These are phyloP conservation scores for Apiospora phragmitis DNA, from an alignment of 2,329 filamentous ascomycete species.

Conservation along the genomic window DNA sequence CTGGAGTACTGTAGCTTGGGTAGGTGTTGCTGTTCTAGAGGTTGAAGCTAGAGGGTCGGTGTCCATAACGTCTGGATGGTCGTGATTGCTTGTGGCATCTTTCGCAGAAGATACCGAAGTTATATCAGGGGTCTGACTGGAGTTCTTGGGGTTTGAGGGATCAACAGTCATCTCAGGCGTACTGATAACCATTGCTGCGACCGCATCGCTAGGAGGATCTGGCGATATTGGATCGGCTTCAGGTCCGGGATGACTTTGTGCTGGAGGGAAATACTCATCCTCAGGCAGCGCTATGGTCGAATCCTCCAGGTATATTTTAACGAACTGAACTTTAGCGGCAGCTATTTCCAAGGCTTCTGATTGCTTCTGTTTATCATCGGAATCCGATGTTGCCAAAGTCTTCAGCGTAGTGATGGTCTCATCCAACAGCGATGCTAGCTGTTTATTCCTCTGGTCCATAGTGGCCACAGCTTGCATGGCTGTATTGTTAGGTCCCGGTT, in stretches of 20 bases:
- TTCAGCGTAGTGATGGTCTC: conserved; percentile 65
- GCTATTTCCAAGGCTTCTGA: conserved; percentile 58
- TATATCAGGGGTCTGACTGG: not conserved
- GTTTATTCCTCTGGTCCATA: conserved; percentile 66
- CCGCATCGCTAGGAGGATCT: conserved; percentile 25
- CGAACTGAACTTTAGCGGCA: conserved; percentile 64
- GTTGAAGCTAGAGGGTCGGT: conserved; percentile 24
- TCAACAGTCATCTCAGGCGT: conserved; percentile 19
- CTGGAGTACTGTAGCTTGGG: conserved; percentile 25
- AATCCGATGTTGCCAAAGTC: conserved; percentile 52
- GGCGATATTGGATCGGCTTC: conserved; percentile 8
- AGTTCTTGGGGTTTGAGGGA: conserved; percentile 15
- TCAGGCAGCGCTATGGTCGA: conserved; percentile 51
- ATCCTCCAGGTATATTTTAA: conserved; percentile 63
- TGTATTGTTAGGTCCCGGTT: conserved; percentile 28
- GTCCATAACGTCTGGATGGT: conserved; percentile 13
- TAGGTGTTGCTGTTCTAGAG: conserved; percentile 16
- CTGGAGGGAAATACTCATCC: conserved; percentile 31
- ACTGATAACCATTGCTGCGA: conserved; percentile 30
- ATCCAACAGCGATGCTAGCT: conserved; percentile 68
- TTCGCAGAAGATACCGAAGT: not conserved
- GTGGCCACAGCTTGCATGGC: conserved; percentile 43
- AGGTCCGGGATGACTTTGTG: conserved; percentile 26
- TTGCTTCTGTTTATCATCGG: conserved; percentile 50
- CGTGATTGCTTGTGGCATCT: not conserved